Conservation (phyloP, 208 protist species). For the Trichomonas gallinae region DNA sequence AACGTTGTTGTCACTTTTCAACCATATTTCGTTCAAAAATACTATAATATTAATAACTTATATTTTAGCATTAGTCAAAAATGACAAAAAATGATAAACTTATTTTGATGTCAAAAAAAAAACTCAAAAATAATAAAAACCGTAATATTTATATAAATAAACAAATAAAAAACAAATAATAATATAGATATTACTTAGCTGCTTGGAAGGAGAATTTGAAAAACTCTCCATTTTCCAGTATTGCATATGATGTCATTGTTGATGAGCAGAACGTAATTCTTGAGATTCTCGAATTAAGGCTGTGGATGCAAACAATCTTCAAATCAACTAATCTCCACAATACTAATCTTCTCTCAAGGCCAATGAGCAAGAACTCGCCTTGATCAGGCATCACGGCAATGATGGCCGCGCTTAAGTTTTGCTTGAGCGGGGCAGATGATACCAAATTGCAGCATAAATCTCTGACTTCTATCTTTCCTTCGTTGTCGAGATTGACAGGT, state of each 20-base stretch:
- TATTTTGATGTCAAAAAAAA: no score
- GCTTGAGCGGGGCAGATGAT: not conserved
- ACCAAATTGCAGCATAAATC: not conserved
- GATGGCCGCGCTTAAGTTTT: not conserved
- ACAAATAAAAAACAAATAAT: no score
- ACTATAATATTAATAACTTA: no score
- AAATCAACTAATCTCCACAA: not conserved
- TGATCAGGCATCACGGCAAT: not conserved
- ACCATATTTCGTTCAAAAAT: no score
- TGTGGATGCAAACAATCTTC: not conserved
- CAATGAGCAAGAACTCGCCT: not conserved
- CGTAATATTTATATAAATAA: no score
- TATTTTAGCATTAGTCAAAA: no score
- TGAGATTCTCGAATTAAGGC: not conserved
- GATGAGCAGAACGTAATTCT: not conserved
- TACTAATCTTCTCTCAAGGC: not conserved
- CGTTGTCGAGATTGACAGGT: not conserved
- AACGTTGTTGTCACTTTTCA: no score
- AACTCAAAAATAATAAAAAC: no score
- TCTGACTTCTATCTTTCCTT: not conserved
- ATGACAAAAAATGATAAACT: no score
- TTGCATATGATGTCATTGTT: no score
- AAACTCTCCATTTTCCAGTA: not conserved
- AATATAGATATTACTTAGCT: no score
- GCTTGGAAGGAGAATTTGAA: not conserved